Evolutionary conservation across 2,329 filamentous ascomycete species (phyloP), one percentile per base, ranked within the genome.

Genomic region (Samsoniella hepiali): DNA sequence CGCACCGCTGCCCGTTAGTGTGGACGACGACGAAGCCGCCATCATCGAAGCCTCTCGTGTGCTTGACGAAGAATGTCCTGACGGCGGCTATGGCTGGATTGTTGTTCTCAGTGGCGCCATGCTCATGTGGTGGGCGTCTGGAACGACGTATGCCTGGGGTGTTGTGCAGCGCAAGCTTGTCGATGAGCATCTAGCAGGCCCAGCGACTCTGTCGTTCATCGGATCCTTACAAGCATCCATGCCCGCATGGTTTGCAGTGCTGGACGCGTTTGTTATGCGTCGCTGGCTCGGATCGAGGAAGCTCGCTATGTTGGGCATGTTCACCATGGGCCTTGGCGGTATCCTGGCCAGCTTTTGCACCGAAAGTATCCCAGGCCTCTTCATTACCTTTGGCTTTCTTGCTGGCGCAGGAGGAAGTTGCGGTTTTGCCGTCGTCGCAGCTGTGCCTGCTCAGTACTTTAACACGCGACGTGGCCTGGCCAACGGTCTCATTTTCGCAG

Each of bases 331-430:
- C 0, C 10, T 78, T 5, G 79, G 80, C 0, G 73, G 80, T 62
- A 42, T 63, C 38, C 45, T 63, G 36, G 47, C 55, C 34, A 63
- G 62, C 54, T 63, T 58, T 17, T 45, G 36, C 40, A 47, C 49
- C 1, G 29, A 59, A 7, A 45, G 38, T n/a, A 27, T 63, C 1
- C 31, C 55, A 1, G 56, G 55, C 3, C 45, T 64, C 5, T 87
- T 87, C 63, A 75, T 89, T 0, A 78, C 76, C 1, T 85, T 88
- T 65, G 86, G 86, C 0, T 70, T 87, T 0, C 81, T 82, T 62
- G 86, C 88, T 59, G 86, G 86, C 1, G 77, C 81, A 64, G 86
- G 86, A 0, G 83, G 88, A 76, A 86, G 86, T 0, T 83, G 88
- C 54, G 71, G 84, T 0, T 88, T 85, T 67, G 81, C 87, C 0